Conservation (phyloP, 2,329 filamentous ascomycete genomes). For the Fusarium coicis region DNA sequence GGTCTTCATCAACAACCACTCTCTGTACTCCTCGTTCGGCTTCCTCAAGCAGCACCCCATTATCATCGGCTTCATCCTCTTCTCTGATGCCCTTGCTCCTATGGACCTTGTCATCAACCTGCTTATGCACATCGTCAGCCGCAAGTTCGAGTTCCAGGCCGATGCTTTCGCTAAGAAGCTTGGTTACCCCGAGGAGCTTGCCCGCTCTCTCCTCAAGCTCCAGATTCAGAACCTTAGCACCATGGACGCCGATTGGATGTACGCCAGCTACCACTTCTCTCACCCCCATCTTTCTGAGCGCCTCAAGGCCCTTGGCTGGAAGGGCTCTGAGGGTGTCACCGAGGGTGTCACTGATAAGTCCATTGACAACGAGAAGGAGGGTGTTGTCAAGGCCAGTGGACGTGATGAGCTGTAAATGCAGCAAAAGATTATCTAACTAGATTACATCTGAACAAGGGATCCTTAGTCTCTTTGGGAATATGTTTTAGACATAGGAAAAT, state of each 20-base stretch:
- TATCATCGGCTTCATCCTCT: conserved; percentile 96
- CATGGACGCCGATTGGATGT: conserved; percentile 99
- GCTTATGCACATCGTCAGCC: conserved; percentile 93
- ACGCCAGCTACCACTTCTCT: conserved; percentile 98
- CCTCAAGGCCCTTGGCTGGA: conserved; percentile 90
- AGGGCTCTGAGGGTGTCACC: conserved; percentile 64
- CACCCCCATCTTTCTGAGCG: conserved; percentile 96
- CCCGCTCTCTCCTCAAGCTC: conserved; percentile 91
- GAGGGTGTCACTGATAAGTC: conserved; percentile 52
- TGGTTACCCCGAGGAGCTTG: conserved; percentile 85
- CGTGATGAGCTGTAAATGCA: conserved; percentile 73
- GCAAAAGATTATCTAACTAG: conserved; percentile 1
- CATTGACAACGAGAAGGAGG: conserved; percentile 48
- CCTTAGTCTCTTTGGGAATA: neutral
- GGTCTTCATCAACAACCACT: conserved; percentile 95
- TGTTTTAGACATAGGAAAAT: conserved; percentile 10
- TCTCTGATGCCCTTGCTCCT: conserved; percentile 94
- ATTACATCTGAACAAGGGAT: neutral
- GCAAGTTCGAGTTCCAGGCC: conserved; percentile 95
- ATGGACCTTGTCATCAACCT: conserved; percentile 97
- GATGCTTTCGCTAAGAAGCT: conserved; percentile 88
- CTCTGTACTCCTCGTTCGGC: conserved; percentile 90
- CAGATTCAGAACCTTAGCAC: conserved; percentile 98
- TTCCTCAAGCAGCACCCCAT: conserved; percentile 87
- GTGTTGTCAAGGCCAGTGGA: conserved; percentile 75